Base-by-base conservation (phyloP, 2,329 filamentous ascomycete species). In the Stagonosporopsis tanaceti region DNA sequence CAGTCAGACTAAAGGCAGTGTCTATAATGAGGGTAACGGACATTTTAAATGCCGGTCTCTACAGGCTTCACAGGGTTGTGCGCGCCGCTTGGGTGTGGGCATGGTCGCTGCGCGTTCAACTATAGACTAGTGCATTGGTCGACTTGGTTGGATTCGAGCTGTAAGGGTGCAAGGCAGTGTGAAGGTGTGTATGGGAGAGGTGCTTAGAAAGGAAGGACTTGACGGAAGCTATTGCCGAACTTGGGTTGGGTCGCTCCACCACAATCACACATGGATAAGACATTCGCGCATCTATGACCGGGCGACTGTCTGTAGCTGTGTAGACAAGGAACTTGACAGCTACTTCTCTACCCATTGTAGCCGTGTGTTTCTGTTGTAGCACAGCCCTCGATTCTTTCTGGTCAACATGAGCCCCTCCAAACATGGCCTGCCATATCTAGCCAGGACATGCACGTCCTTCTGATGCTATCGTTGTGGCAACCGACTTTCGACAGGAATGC, bases 51-150 rank as follows among this genome's bases (percentile, higher is more conserved):
- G 47, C 3, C 28, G 38, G 14, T 12, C 28, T n/a, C 38, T 41
- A 22, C 47, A 42, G 17, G 38, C 30, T 35, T 42, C 38, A 14
- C 47, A 50, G 12, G 47, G 47, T 20, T 7, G 37, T 24, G 47
- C 12, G 15, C 47, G 47, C 20, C 38, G 37, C 38, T 35, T 41
- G 9, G 47, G 47, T 17, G 47, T 41, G 27, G 47, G 47, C 47
- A 50, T 41, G 14, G 24, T 48, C 6, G 46, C 25, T 8, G 46
- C n/a, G 24, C 20, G 9, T 38, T 7, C 9, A 22, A 12, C 11
- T 22, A 3, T 38, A 9, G 35, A 9, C 2, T 22, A 20, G n/a
- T 11, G 11, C 35, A 11, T 39, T 6, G 7, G 3, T 22, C 11
- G 37, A 4, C 3, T 20, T 39, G 7, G 6, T 22, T 34, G 4